These are phyloP conservation scores for Wolfiporia cocos DNA, from an alignment of 1,284 basidiomycete genomes.

Conservation along the genomic window DNA sequence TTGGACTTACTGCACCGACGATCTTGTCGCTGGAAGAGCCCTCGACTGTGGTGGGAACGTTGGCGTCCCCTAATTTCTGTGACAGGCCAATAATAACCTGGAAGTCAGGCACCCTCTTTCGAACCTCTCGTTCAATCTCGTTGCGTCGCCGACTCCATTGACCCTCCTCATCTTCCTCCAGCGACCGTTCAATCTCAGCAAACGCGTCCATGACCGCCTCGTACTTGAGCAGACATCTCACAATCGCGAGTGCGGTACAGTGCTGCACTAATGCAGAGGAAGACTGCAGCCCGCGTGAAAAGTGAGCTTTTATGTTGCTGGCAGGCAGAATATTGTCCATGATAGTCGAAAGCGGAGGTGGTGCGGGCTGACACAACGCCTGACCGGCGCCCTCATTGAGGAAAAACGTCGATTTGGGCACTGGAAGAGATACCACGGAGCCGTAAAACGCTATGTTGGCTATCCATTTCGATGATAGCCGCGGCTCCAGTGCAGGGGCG, in stretches of 20 bases:
- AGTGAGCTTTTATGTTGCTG: slow-evolving; percentile 58
- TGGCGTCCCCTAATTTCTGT: slow-evolving; percentile 34
- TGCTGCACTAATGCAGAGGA: slow-evolving; percentile 77
- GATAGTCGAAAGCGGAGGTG: slow-evolving; percentile 65
- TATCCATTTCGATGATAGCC: slow-evolving; percentile 86
- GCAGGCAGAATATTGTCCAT: slow-evolving; percentile 77
- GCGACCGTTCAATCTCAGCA: slow-evolving; percentile 38
- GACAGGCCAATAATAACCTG: slow-evolving; percentile 78
- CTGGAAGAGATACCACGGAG: slow-evolving; percentile 66
- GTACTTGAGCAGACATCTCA: slow-evolving; percentile 70
- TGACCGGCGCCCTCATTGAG: slow-evolving; percentile 30
- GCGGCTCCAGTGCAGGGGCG: slow-evolving; percentile 77
- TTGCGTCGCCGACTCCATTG: slow-evolving; percentile 59
- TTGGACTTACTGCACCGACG: neutral
- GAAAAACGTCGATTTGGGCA: slow-evolving; percentile 62
- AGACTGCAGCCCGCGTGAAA: slow-evolving; percentile 77
- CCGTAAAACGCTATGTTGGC: slow-evolving; percentile 82
- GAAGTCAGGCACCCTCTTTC: slow-evolving; percentile 77
- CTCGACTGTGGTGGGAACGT: too few relatives aligned
- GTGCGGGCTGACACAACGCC: slow-evolving; percentile 52
- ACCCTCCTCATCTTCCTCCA: slow-evolving; percentile 65
- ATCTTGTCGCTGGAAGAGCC: neutral
- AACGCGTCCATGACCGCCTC: slow-evolving; percentile 49
- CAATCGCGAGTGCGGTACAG: slow-evolving; percentile 69
- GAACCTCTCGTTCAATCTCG: slow-evolving; percentile 73